Percentiles rank a stretch among this genome's conserved stretches.
These are phyloP conservation scores for Coemansia sp. DNA, from an alignment of 192 early-diverging fungal genomes.

Conservation along the genomic window DNA sequence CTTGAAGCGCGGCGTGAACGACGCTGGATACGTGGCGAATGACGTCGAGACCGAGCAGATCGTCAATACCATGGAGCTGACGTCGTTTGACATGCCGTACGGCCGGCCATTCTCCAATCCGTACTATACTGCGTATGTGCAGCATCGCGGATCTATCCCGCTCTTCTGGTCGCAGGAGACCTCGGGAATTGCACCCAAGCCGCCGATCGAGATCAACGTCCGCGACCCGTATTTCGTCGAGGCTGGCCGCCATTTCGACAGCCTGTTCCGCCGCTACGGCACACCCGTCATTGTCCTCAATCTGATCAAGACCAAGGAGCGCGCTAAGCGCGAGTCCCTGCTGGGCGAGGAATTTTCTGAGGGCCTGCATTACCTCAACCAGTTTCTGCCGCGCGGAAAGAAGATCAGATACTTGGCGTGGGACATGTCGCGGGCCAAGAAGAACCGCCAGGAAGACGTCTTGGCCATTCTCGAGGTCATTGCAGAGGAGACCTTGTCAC, in stretches of 20 bases:
- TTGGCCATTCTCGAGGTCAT: conserved; percentile 86
- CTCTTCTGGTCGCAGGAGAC: conserved; percentile 94
- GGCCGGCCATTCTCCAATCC: conserved; percentile 59
- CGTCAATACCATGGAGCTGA: conserved; percentile 86
- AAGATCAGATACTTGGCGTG: conserved; percentile 89
- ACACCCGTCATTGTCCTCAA: conserved; percentile 91
- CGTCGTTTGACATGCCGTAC: conserved; percentile 75
- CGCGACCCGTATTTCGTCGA: conserved; percentile 93
- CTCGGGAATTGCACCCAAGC: conserved; percentile 91
- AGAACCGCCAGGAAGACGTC: conserved; percentile 87
- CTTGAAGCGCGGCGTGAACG: conserved; percentile 92
- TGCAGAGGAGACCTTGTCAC: conserved; percentile 78
- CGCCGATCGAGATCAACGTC: conserved; percentile 86
- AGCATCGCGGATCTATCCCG: conserved; percentile 97
- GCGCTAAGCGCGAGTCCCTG: conserved; percentile 80
- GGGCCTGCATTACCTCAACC: conserved; percentile 83
- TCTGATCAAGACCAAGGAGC: conserved; percentile 94
- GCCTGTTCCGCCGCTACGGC: conserved; percentile 91
- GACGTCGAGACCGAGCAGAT: conserved; percentile 99
- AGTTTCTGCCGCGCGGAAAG: conserved; percentile 78
- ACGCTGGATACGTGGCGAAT: conserved; percentile 96
- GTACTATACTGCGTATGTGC: conserved; percentile 89
- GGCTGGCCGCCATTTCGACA: conserved; percentile 90
- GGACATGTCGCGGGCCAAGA: conserved; percentile 98
- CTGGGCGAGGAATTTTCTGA: conserved; percentile 84